Evolutionary conservation across 257 asterid genomes (phyloP).

Genomic region (Solanum paucissectum): DNA sequence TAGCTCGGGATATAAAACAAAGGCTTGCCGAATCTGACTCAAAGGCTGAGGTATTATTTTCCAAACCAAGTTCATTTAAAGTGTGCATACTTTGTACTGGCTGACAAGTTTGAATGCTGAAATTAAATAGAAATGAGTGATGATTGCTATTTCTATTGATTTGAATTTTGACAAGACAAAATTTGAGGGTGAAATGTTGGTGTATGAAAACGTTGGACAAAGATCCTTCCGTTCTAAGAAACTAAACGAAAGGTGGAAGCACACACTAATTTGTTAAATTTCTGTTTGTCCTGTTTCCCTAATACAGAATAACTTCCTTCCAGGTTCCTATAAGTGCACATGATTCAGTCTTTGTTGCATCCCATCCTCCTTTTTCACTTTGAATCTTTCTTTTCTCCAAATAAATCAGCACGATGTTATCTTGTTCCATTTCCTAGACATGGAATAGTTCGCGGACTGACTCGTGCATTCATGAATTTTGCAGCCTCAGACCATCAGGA

Average conservation of each 20-base stretch:
- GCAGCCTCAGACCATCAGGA: constrained; percentile 75
- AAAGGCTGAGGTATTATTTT: constrained; percentile 51
- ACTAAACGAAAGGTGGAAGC: background rate
- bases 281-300: background rate
- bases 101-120: background rate
- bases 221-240: background rate
- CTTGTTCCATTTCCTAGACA: background rate
- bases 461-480: background rate
- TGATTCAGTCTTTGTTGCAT: background rate
- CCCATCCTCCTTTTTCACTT: background rate
- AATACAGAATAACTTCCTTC: background rate
- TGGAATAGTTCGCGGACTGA: background rate
- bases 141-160: background rate
- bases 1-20: constrained; percentile 87
- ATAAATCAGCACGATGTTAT: background rate
- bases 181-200: background rate
- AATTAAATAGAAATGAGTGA: background rate
- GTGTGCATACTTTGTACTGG: background rate
- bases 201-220: background rate
- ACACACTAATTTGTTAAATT: background rate
- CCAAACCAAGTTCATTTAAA: background rate
- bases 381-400: background rate
- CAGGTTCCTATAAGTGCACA: background rate
- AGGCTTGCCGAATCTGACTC: constrained; percentile 80
- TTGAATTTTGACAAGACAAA: background rate